A percentile compares a stretch with the other conserved stretches of the same genome.
phyloP scores from a whole-genome alignment of 768 basidiomycete species.

The Termitomyces sp. region DNA sequence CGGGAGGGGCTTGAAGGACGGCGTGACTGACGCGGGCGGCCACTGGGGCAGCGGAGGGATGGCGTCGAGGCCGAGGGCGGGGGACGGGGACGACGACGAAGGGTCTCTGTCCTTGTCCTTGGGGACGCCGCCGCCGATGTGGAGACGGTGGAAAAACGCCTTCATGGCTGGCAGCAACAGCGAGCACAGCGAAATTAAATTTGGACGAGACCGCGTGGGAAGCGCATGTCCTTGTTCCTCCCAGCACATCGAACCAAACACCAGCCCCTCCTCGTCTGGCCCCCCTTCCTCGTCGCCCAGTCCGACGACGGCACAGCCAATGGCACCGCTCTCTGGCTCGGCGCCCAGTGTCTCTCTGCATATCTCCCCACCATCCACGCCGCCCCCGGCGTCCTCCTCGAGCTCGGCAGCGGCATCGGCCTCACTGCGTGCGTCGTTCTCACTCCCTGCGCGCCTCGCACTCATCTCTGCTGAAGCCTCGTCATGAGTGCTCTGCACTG shows the following conservation, averaged over 20 bases:
- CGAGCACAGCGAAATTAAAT: conserved; percentile 19
- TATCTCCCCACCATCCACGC: conserved; percentile 43
- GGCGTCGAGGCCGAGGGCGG: conserved; percentile 49
- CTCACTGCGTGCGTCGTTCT: conserved; percentile 56
- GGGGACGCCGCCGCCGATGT: conserved; percentile 44
- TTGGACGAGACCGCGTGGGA: conserved; percentile 17
- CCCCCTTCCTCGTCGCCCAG: conserved; percentile 46
- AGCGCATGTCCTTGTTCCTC: neutral
- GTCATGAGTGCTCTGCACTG: conserved; percentile 64
- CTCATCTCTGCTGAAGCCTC: conserved; percentile 34
- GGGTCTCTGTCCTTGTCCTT: conserved; percentile 59
- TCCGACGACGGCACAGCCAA: conserved; percentile 58
- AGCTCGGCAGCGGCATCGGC: conserved; percentile 82
- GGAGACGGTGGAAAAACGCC: conserved; percentile 76
- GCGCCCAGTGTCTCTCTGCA: conserved; percentile 66
- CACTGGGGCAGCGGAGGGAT: conserved; percentile 65
- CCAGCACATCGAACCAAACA: conserved; percentile 14
- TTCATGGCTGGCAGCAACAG: conserved; percentile 49
- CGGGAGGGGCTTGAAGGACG: conserved; percentile 67
- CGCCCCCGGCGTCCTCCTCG: conserved; percentile 42
- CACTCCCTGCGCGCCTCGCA: neutral
- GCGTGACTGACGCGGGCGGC: conserved; percentile 42
- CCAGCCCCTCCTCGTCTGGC: neutral
- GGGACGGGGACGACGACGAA: neutral
- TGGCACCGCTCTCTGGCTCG: conserved; percentile 83